Base-by-base conservation (phyloP, 768 basidiomycete genomes). In the Agaricus subrufescens region DNA sequence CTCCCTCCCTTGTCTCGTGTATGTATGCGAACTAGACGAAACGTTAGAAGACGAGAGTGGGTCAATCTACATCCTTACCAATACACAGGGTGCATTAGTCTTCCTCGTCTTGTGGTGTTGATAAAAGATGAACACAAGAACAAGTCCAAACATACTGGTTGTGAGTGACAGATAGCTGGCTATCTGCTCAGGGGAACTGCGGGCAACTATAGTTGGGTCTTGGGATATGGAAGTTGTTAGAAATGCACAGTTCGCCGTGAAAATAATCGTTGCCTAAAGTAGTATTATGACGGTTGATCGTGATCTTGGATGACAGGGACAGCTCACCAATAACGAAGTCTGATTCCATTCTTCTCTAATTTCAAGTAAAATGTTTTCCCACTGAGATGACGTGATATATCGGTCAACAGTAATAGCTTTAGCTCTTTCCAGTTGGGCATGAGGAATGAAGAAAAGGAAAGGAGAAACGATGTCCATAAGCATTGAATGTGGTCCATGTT, bases 211-310 rank as follows among this genome's bases (percentile, higher is more conserved):
- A 23, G 27, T 10, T 23, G 38, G 12, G 29, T 5, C 19, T 19
- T 56, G 39, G 26, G 49, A 56, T 7, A 56, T 19, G n/a, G 54
- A 47, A 38, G 49, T 56, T 4, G 54, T 40, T 12, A 56, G 30
- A 37, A 56, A 56, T 15, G 54, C 46, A 7, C 54, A 48, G 26
- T 56, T 56, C 19, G 54, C 54, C 7, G 54, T 40, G 30, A 56
- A 11, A 40, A 56, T 27, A 26, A 56, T 56, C 4, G 54, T 56
- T 19, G 54, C 54, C 54, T 56, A 29, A 6, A 5, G 2, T n/a
- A 49, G 46, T n/a, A 10, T 19, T 3, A n/a, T n/a, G n/a, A n/a
- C n/a, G n/a, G n/a, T n/a, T n/a, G 1, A 49, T 34, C 1, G 1
- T 8, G 11, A 6, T 34, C 31, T 1, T 34, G 7, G n/a, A 4